phyloP scores from a whole-genome alignment of 192 early-diverging fungal species.

The Podila epicladia region DNA sequence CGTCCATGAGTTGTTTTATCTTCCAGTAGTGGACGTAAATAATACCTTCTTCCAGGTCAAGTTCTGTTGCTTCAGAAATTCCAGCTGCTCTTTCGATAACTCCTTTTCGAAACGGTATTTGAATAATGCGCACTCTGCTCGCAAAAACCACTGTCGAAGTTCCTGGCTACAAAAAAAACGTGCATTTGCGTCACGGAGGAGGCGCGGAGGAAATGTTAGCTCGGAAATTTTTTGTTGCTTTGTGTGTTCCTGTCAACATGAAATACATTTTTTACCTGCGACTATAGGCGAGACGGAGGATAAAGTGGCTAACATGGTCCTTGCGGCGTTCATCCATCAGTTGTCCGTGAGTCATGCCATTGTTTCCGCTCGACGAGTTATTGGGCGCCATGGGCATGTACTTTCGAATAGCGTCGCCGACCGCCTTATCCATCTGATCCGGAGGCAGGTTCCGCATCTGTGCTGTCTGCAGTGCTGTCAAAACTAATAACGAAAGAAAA shows the following conservation, averaged over 20 bases:
- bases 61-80: slow-evolving; percentile 63
- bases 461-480: slow-evolving; percentile 85
- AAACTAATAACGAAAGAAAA: slow-evolving; percentile 57
- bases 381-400: slow-evolving; percentile 74
- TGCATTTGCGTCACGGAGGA: background rate
- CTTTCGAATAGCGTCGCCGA: slow-evolving; percentile 60
- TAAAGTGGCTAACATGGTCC: slow-evolving; percentile 86
- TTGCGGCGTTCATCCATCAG: slow-evolving; percentile 73
- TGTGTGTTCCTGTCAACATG: too few relatives aligned
- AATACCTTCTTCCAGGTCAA: slow-evolving; percentile 60
- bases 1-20: background rate
- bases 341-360: slow-evolving; percentile 31
- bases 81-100: slow-evolving; percentile 54
- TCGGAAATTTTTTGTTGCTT: too few relatives aligned
- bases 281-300: slow-evolving; percentile 80
- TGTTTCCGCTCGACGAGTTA: slow-evolving; percentile 28
- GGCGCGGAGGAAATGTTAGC: background rate
- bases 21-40: background rate
- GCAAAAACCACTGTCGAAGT: slow-evolving; percentile 78
- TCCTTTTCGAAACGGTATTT: slow-evolving; percentile 60
- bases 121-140: slow-evolving; percentile 76
- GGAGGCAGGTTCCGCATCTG: slow-evolving; percentile 73
- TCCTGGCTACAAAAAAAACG: slow-evolving; percentile 62
- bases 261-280: slow-evolving; percentile 53
- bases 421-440: slow-evolving; percentile 63